These are phyloP conservation scores for Condylostoma magnum DNA, from an alignment of 169 alveolate species.

Conservation along the genomic window DNA sequence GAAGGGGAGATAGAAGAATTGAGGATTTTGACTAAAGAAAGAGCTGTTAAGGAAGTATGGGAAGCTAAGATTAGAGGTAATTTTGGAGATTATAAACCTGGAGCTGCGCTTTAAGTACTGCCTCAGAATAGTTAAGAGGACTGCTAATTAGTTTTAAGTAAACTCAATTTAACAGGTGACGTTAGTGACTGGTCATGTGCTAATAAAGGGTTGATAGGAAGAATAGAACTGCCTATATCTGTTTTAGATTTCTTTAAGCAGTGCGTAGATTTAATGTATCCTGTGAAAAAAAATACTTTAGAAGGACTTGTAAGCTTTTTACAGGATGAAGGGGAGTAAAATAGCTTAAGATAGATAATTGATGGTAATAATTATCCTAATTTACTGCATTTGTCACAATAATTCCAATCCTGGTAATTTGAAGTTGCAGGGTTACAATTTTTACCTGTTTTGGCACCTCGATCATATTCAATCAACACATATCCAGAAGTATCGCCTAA, in stretches of 20 bases:
- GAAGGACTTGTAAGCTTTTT: background rate
- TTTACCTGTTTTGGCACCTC: slow-evolving; percentile 8
- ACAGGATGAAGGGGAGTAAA: background rate
- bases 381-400: too few relatives aligned
- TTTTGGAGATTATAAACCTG: background rate
- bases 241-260: background rate
- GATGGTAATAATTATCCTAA: too few relatives aligned
- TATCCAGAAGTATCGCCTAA: background rate
- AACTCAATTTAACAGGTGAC: background rate
- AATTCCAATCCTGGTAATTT: too few relatives aligned
- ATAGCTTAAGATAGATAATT: background rate
- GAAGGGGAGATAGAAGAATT: background rate
- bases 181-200: background rate
- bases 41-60: background rate
- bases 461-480: slow-evolving; percentile 8
- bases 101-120: slow-evolving; percentile 10
- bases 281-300: background rate
- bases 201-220: background rate
- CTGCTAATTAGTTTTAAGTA: too few relatives aligned
- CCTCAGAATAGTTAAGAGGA: slow-evolving; percentile 20
- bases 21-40: background rate
- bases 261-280: slow-evolving; percentile 1
- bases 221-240: background rate
- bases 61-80: slow-evolving; percentile 9
- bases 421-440: too few relatives aligned